Evolutionary conservation across 768 basidiomycete genomes (phyloP), one percentile per base, ranked within the genome.

Genomic region (Goffeauzyma gilvescens): DNA sequence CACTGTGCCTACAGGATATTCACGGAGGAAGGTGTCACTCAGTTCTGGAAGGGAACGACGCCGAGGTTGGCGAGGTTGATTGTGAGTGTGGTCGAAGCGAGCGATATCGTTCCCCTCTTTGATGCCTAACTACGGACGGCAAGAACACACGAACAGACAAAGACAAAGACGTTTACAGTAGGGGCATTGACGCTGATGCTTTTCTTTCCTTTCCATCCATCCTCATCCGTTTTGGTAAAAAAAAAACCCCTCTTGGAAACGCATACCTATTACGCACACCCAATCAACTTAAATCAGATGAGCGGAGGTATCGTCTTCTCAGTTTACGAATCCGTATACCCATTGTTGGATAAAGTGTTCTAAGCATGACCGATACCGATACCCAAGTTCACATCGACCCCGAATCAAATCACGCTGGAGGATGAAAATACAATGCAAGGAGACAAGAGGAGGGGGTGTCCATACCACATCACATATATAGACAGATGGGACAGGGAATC

Each of bases 21-120:
- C 50, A 85, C 78, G 0, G 90, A 96, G 62, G 87, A 96, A 56
- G 93, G 93, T 2, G 51, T 93, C 6, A 54, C 75, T n/a, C 72
- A 80, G 37, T 93, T 98, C 65, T 98, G 93, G 93, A 82, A 81
- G 3, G 93, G 93, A 2, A 86, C 90, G 6, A 90, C 89, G 4
- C 93, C 93, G 0, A 68, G 90, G 47, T 63, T 98, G 21, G 74
- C 75, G 6, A 72, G 93, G 22, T 62, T 98, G 37, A 78, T 90
- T 57, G 62, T 64, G 37, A 55, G 62, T 57, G 4, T 20, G 7
- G 14, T 21, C n/a, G 41, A 24, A 36, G 18, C 13, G 9, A 13
- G 22, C n/a, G 34, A 20, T 80, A 85, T 54, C 64, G 80, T 67
- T 13, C 17, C 24, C 9, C 15, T 14, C 30, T 6, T 5, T 18